Evolutionary conservation across 345 rosid species (phyloP).

Genomic region (Salix purpurea): DNA sequence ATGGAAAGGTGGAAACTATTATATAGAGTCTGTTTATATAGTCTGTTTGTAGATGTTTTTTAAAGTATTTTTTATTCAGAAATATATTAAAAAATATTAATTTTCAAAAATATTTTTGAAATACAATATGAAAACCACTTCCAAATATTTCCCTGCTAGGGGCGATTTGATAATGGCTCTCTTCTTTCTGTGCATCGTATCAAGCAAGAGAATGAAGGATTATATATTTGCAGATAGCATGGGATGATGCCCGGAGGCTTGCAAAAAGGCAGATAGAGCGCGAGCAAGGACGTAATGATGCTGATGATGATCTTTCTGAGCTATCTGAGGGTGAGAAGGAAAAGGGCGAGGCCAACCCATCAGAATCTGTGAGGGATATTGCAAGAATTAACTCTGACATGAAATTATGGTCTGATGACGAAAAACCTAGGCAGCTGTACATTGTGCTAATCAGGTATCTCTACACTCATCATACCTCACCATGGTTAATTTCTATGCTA

Average conservation of each 20-base stretch:
- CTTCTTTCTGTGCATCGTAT: no score
- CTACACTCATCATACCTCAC: background rate
- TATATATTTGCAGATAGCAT: constrained; percentile 41
- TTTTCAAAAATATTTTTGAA: no score
- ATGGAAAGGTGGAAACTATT: no score
- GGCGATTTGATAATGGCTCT: no score
- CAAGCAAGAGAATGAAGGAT: background rate
- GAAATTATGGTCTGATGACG: constrained; percentile 66
- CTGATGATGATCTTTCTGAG: constrained; percentile 74
- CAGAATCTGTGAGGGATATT: constrained; percentile 40
- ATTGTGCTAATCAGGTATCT: constrained; percentile 69
- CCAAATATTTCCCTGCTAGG: no score
- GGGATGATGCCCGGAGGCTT: constrained; percentile 63
- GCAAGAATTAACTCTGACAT: constrained; percentile 58
- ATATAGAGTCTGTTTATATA: no score
- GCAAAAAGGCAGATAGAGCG: constrained; percentile 57
- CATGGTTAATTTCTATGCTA: background rate
- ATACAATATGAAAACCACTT: no score
- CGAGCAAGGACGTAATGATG: constrained; percentile 74
- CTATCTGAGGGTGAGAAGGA: constrained; percentile 86
- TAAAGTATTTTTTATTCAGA: no score
- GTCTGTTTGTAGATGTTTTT: no score
- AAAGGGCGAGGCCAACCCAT: constrained; percentile 30
- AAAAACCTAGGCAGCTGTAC: constrained; percentile 57
- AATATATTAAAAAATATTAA: no score